Conservation (phyloP, 371 early-diverging fungal genomes). For the Smittium culicis region DNA sequence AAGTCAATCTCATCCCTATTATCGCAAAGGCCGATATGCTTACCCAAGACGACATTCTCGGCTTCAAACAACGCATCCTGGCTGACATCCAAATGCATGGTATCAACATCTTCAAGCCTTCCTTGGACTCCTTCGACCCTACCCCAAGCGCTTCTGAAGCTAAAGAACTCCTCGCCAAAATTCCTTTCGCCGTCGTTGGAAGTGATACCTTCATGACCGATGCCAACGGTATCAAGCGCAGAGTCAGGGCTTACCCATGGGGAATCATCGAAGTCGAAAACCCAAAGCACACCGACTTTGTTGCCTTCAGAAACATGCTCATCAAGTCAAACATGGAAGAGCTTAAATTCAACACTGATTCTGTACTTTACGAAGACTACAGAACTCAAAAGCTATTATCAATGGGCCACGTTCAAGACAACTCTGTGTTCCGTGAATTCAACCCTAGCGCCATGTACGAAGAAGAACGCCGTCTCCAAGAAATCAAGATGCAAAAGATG, state of each 20-base stretch:
- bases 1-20: slow-evolving; percentile 95
- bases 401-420: slow-evolving; percentile 66
- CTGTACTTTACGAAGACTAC: slow-evolving; percentile 74
- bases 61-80: slow-evolving; percentile 71
- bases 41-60: slow-evolving; percentile 84
- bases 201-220: slow-evolving; percentile 59
- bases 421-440: slow-evolving; percentile 65
- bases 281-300: slow-evolving; percentile 85
- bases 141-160: slow-evolving; percentile 28
- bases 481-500: slow-evolving; percentile 91
- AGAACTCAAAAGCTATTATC: slow-evolving; percentile 71
- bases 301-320: slow-evolving; percentile 81
- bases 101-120: slow-evolving; percentile 37
- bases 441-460: slow-evolving; percentile 81
- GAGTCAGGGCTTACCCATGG: slow-evolving; percentile 93
- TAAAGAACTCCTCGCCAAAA: slow-evolving; percentile 32
- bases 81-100: slow-evolving; percentile 49
- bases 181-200: slow-evolving; percentile 91
- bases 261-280: slow-evolving; percentile 81
- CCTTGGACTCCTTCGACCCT: slow-evolving; percentile 25
- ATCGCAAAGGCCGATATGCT: slow-evolving; percentile 97
- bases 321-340: slow-evolving; percentile 82
- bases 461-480: slow-evolving; percentile 81
- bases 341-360: slow-evolving; percentile 67
- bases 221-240: slow-evolving; percentile 52